These are phyloP conservation scores for Phytopythium delawarense DNA, from an alignment of 352 stramenopile genomes.

Conservation along the genomic window DNA sequence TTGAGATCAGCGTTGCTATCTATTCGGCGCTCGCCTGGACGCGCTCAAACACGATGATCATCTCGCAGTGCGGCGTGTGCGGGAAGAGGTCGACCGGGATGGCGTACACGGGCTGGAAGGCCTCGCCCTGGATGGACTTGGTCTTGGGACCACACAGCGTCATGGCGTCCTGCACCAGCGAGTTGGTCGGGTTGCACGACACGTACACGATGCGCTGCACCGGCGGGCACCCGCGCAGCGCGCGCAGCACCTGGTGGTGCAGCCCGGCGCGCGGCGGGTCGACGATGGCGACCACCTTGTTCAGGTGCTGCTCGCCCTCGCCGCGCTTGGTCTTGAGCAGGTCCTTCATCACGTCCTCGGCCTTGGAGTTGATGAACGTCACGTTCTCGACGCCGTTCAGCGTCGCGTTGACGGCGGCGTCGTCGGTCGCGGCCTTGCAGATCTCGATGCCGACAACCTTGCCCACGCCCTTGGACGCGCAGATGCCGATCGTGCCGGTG, in stretches of 20 bases:
- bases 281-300: conserved; percentile 93
- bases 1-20: not conserved
- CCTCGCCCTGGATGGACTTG: conserved; percentile 88
- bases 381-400: conserved; percentile 86
- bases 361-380: conserved; percentile 90
- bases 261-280: conserved; percentile 96
- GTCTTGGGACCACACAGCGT: conserved; percentile 92
- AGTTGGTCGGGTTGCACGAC: conserved; percentile 97
- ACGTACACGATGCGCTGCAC: conserved; percentile 96
- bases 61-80: conserved; percentile 97
- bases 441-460: conserved; percentile 89
- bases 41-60: conserved; percentile 98
- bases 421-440: conserved; percentile 87
- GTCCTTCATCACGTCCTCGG: conserved; percentile 89
- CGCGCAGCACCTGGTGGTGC: conserved; percentile 88
- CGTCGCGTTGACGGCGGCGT: conserved; percentile 83
- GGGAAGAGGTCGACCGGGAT: conserved; percentile 99
- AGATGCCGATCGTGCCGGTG: conserved; percentile 97
- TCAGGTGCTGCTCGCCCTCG: conserved; percentile 47
- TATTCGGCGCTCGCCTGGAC: conserved; percentile 28
- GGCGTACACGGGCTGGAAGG: conserved; percentile 91
- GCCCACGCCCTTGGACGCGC: conserved; percentile 72
- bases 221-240: conserved; percentile 72
- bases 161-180: conserved; percentile 85
- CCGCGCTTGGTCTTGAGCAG: conserved; percentile 60